Conservation (phyloP, 2,329 filamentous ascomycete genomes). For the Drechslera avenae region DNA sequence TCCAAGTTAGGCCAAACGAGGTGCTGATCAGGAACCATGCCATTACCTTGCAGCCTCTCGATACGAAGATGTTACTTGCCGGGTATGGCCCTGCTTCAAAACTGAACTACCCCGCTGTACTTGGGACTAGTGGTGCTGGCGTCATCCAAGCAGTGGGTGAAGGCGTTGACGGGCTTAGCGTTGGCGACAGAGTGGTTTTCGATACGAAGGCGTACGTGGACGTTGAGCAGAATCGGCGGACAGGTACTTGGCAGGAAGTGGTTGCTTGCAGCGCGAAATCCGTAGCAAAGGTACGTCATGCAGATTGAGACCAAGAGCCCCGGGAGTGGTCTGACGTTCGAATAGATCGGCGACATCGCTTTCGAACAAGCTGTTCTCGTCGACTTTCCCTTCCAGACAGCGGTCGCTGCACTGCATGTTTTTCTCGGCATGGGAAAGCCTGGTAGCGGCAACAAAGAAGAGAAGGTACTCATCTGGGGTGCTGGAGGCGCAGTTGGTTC, state of each 20-base stretch:
- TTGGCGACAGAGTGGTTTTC: slow-evolving; percentile 52
- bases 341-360: slow-evolving; percentile 29
- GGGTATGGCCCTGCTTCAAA: slow-evolving; percentile 28
- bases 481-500: slow-evolving; percentile 35
- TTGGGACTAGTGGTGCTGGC: slow-evolving; percentile 40
- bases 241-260: slow-evolving; percentile 34
- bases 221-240: slow-evolving; percentile 21
- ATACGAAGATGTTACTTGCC: slow-evolving; percentile 32
- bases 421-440: slow-evolving; percentile 34
- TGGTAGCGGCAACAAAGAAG: slow-evolving; percentile 24
- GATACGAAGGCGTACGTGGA: slow-evolving; percentile 30
- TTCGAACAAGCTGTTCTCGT: slow-evolving; percentile 36
- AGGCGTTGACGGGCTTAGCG: slow-evolving; percentile 49
- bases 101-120: slow-evolving; percentile 23
- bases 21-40: slow-evolving; percentile 30
- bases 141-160: slow-evolving; percentile 54
- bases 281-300: slow-evolving; percentile 24
- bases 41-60: slow-evolving; percentile 32
- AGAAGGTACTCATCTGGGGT: slow-evolving; percentile 36
- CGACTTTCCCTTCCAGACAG: slow-evolving; percentile 34
- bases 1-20: slow-evolving; percentile 21
- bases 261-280: slow-evolving; percentile 25
- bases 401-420: slow-evolving; percentile 34
- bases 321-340: slow-evolving; percentile 5
- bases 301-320: too few relatives aligned